These are phyloP conservation scores for Wickerhamiella brachini DNA, from an alignment of 805 yeast genomes.

Conservation along the genomic window DNA sequence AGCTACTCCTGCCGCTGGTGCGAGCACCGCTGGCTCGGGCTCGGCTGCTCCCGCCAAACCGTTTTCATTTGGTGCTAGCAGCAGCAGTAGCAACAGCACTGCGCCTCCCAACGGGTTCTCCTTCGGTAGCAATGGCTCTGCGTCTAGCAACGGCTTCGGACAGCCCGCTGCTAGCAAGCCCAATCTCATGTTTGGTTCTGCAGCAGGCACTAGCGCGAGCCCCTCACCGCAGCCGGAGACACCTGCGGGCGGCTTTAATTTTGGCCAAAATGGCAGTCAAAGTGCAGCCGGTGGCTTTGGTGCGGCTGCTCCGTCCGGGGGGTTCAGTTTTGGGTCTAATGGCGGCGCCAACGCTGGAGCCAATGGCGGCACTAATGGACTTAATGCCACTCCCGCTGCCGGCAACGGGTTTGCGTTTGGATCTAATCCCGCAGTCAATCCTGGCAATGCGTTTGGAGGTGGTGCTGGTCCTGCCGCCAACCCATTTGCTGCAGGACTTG, in stretches of 20 bases:
- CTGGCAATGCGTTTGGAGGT: not conserved
- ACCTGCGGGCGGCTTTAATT: not conserved
- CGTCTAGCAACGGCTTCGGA: not conserved
- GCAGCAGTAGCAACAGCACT: not conserved
- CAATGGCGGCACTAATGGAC: not conserved
- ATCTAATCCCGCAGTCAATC: not conserved
- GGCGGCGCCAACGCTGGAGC: not conserved
- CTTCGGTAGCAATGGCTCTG: not conserved
- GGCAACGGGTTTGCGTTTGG: not conserved
- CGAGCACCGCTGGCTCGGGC: not conserved
- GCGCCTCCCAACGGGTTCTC: slow-evolving; percentile 2
- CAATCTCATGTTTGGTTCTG: not conserved
- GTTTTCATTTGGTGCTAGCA: slow-evolving; percentile 1
- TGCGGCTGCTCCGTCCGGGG: not conserved
- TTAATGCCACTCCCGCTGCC: not conserved
- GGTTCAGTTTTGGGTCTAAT: not conserved
- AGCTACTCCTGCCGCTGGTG: not conserved
- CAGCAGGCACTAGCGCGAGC: not conserved
- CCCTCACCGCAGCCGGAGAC: not conserved
- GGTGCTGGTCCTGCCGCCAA: not conserved
- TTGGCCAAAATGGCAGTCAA: too few species aligned
- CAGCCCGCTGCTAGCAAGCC: not conserved
- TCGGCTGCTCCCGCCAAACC: not conserved
- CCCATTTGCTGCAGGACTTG: not conserved
- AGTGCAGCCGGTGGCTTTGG: too few species aligned